Base-by-base conservation (phyloP, 805 yeast species). In the Kluyveromyces nonfermentans region DNA sequence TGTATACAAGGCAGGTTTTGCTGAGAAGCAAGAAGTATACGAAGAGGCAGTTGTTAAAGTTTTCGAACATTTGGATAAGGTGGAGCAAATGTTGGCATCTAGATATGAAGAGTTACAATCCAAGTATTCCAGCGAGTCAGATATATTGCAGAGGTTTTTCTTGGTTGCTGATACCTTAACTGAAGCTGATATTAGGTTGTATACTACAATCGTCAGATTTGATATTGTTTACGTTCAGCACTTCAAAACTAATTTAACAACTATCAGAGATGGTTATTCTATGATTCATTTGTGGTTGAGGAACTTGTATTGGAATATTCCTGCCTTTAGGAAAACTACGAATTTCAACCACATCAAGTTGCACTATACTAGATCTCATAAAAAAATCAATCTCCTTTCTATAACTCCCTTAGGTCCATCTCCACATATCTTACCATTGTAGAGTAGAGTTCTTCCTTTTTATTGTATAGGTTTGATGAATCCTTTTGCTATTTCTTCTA, bases 221-320 rank as follows among this genome's bases (percentile, higher is more conserved):
- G 97, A 90, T 62, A 84, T 94, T 1, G 95, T 88, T 18, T 90
- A 90, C 59, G 90, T 83, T 43, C 96, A 89, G 64, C 97, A 90
- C 64, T 93, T 90, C 77, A 93, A 90, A 67, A 85, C 96, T 64
- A 90, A 90, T 64, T 63, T 87, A 48, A 80, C 80, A 39, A 82
- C 80, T 71, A 84, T 90, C 55, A 77, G 96, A 59, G 62, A 56
- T 35, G 85, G 86, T 50, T 90, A 78, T 62, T 97, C 97, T 18
- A 66, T 71, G 53, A 64, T 89, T 43, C 82, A 87, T 65, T 68
- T 77, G 47, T 90, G 95, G 95, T 63, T 89, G 54, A 72, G 83
- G 53, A 77, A 83, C 51, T 72, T 93, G 54, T 93, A 89, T 67
- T 88, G 96, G 96, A 62, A 70, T 44, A 57, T 73, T 45, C 78